Evolutionary conservation across 371 early-diverging fungal genomes (phyloP), one percentile per base, ranked within the genome.

Genomic region (Fennellomyces sp.): DNA sequence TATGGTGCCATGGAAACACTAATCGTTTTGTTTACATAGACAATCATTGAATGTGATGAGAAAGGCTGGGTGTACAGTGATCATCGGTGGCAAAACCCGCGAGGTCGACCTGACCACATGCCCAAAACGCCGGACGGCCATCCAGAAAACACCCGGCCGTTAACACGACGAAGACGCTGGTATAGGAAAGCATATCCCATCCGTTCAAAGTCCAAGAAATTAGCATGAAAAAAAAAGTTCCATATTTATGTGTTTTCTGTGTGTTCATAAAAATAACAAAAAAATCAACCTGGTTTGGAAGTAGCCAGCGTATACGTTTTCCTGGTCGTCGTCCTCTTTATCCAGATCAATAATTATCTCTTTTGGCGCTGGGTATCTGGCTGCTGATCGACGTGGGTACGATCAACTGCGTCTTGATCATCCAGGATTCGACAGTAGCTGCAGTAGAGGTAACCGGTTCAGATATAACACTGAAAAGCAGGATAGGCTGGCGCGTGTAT

Each of bases 51-150:
- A 29, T 61, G 64, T 31, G 74, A 73, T 45, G 61, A 69, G 15
- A 61, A 66, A 17, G 74, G 74, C 17, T 73, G 74, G 74, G 70
- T 70, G 11, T 73, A 73, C 48, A 64, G 63, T 8, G 70, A 69
- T 33, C 67, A 73, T 36, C 56, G 56, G 30, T 73, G 74, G 74
- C 62, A 64, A 27, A 67, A 70, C 52, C 60, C 63, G 13, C 54
- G 59, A 3, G 28, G 27, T 30, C 65, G 56, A 49, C 56, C 60
- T 29, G 63, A 50, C 12, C 56, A 51, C 0, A 28, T 35, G 26
- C n/a, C 50, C 12, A 56, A 30, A 13, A 45, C 31, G 5, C 12
- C 29, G 15, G 60, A 45, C 12, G 50, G 50, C 2, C 45, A 57
- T 17, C 53, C 39, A 38, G 58, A 57, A 19, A 38, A 30, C 2